These are phyloP conservation scores for Cordyceps cateniannulata DNA, from an alignment of 2,329 filamentous ascomycete genomes.

Conservation along the genomic window DNA sequence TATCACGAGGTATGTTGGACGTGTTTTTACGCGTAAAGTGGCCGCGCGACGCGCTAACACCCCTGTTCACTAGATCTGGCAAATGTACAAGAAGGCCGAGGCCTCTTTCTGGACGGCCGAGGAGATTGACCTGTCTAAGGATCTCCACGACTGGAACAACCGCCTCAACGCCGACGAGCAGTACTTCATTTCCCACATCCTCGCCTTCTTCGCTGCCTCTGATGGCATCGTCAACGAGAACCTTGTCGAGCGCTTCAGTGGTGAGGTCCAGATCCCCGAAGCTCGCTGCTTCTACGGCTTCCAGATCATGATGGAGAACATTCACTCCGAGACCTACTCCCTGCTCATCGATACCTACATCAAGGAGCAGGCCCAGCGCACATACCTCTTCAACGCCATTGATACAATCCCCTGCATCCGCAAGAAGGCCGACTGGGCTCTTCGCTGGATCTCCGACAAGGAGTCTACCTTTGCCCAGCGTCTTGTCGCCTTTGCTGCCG, in stretches of 20 bases:
- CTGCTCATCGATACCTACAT: slow-evolving; percentile 99
- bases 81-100: slow-evolving; percentile 99
- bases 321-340: slow-evolving; percentile 99
- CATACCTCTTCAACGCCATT: slow-evolving; percentile 95
- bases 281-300: slow-evolving; percentile 99
- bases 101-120: slow-evolving; percentile 99
- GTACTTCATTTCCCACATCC: slow-evolving; percentile 96
- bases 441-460: slow-evolving; percentile 89
- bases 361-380: slow-evolving; percentile 91
- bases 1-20: slow-evolving; percentile 84
- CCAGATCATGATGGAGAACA: slow-evolving; percentile 99
- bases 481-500: slow-evolving; percentile 91
- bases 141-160: slow-evolving; percentile 99
- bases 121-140: slow-evolving; percentile 98
- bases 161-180: slow-evolving; percentile 92
- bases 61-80: slow-evolving; percentile 70
- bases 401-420: slow-evolving; percentile 98
- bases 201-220: slow-evolving; percentile 97
- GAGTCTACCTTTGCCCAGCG: slow-evolving; percentile 93
- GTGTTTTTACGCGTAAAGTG: slow-evolving; percentile 64
- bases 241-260: slow-evolving; percentile 93
- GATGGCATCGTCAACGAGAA: slow-evolving; percentile 99
- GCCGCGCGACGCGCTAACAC: slow-evolving; percentile 32
- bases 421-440: slow-evolving; percentile 98
- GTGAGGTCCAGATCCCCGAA: slow-evolving; percentile 94